Evolutionary conservation across 345 rosid species (phyloP).

Genomic region (Kandelia obovata): DNA sequence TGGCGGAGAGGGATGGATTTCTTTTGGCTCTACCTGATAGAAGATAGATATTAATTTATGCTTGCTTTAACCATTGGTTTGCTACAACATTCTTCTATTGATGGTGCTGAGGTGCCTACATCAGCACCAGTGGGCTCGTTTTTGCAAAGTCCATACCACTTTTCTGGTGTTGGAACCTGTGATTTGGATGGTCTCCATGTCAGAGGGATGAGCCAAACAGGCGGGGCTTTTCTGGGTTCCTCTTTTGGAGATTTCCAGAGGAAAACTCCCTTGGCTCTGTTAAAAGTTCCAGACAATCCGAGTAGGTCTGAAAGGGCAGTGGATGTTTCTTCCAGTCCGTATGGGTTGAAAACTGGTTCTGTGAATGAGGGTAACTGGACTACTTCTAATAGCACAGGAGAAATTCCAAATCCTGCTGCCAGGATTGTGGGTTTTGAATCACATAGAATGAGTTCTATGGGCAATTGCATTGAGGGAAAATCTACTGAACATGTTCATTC

Average conservation of each 20-base stretch:
- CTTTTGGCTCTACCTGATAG: constrained; percentile 16
- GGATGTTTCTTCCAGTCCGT: constrained; percentile 39
- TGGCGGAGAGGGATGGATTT: constrained; percentile 15
- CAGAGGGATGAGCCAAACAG: constrained; percentile 30
- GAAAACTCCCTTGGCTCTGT: constrained; percentile 47
- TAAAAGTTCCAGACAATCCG: constrained; percentile 40
- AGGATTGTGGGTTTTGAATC: constrained; percentile 84
- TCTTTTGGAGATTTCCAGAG: constrained; percentile 52
- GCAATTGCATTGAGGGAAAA: constrained; percentile 29
- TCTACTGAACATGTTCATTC: constrained; percentile 31
- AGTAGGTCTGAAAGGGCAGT: constrained; percentile 27
- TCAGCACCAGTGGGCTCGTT: constrained; percentile 38
- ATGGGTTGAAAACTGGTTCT: constrained; percentile 42
- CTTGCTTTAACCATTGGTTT: constrained; percentile 58
- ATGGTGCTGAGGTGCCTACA: constrained; percentile 39
- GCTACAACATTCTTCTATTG: constrained; percentile 65
- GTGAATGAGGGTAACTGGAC: constrained; percentile 32
- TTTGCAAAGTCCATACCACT: constrained; percentile 45
- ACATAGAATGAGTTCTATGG: constrained; percentile 28
- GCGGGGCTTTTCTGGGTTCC: constrained; percentile 33
- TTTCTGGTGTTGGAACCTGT: constrained; percentile 44
- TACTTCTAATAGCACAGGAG: constrained; percentile 35
- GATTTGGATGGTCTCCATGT: constrained; percentile 49
- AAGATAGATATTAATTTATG: background rate
- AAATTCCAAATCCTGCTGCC: constrained; percentile 45